Evolutionary conservation across 1,284 basidiomycete species (phyloP).

Genomic region (Cutaneotrichosporon mucoides): DNA sequence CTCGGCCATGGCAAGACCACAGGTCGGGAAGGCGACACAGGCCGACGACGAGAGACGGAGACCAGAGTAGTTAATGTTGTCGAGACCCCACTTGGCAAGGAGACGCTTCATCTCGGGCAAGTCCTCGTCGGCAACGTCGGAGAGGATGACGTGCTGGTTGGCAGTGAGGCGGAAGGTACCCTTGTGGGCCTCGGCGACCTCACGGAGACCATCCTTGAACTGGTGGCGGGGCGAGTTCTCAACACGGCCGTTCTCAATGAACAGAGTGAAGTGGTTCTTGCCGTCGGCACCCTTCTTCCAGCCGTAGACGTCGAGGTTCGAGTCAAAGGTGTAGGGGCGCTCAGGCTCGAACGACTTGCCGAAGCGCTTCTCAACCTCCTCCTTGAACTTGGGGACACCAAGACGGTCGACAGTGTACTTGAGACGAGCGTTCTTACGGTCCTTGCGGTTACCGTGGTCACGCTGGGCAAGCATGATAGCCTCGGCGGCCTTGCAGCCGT

Average conservation of each 20-base stretch:
- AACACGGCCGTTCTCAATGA: constrained; percentile 96
- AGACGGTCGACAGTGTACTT: constrained; percentile 98
- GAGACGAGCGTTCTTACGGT: constrained; percentile 75
- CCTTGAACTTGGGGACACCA: constrained; percentile 79
- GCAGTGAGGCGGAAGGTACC: constrained; percentile 87
- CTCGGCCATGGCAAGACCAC: constrained; percentile 92
- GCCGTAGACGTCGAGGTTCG: constrained; percentile 90
- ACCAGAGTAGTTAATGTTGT: constrained; percentile 76
- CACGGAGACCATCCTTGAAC: constrained; percentile 89
- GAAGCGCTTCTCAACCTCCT: constrained; percentile 83
- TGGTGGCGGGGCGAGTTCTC: constrained; percentile 84
- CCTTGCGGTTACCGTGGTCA: constrained; percentile 90
- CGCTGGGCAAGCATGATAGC: constrained; percentile 90
- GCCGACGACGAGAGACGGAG: constrained; percentile 83
- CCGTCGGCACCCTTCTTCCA: constrained; percentile 87
- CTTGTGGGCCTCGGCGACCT: constrained; percentile 91
- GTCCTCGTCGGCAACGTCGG: constrained; percentile 72
- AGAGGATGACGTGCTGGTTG: constrained; percentile 91
- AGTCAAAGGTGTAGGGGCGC: constrained; percentile 74
- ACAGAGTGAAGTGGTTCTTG: constrained; percentile 86
- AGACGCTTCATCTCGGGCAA: constrained; percentile 72
- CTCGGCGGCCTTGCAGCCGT: constrained; percentile 83
- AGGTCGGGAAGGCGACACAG: constrained; percentile 98
- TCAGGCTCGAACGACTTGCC: constrained; percentile 73
- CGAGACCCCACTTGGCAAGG: constrained; percentile 82